phyloP scores from a whole-genome alignment of 2,329 filamentous ascomycete species.

The Clarireedia homoeocarpa region DNA sequence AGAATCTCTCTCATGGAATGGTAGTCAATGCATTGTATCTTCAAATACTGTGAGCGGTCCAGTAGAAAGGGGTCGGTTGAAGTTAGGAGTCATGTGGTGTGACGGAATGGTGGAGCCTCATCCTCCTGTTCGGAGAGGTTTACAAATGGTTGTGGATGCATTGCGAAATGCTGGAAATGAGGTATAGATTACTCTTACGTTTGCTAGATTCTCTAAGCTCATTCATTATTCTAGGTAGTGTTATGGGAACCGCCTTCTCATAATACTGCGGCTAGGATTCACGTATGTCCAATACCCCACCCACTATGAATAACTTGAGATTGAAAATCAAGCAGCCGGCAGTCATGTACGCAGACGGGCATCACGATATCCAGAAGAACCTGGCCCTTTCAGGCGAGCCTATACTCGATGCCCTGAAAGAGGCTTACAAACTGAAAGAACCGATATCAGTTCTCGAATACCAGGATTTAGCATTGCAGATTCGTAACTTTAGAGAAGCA shows the following conservation, averaged over 20 bases:
- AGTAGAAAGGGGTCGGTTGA: constrained; percentile 30
- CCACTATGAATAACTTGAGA: accelerated
- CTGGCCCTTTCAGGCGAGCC: constrained; percentile 1
- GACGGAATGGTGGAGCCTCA: constrained; percentile 43
- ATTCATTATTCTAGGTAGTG: neutral
- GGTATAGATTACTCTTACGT: neutral
- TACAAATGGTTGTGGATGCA: constrained; percentile 35
- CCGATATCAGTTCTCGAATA: constrained; percentile 7
- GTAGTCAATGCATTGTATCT: neutral
- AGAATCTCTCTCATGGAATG: neutral
- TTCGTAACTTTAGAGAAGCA: neutral
- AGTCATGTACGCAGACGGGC: constrained; percentile 4
- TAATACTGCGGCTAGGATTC: constrained; percentile 1
- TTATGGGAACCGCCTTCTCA: constrained; percentile 7
- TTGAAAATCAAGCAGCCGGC: neutral
- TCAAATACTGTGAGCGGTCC: constrained; percentile 36
- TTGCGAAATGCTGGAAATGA: neutral
- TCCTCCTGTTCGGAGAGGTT: constrained; percentile 46
- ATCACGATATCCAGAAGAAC: constrained; percentile 6
- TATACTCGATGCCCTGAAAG: neutral
- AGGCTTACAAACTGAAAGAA: neutral
- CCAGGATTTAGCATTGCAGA: constrained; percentile 2
- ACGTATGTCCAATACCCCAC: neutral
- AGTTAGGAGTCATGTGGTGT: constrained; percentile 44
- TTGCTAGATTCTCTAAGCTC: neutral